phyloP scores from a whole-genome alignment of 345 rosid species.

The Eucalyptus marginata region DNA sequence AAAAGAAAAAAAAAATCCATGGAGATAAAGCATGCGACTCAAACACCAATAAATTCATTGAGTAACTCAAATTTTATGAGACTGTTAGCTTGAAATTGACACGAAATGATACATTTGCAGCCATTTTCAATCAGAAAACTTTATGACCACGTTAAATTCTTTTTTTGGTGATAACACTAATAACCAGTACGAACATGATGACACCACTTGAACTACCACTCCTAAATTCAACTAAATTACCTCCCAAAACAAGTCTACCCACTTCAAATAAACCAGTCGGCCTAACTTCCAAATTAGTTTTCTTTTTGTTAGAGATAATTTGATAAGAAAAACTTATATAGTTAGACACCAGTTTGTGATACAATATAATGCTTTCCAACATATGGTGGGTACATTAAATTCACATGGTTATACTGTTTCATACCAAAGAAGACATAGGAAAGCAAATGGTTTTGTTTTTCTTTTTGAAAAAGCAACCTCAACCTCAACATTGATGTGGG shows the following conservation, averaged over 20 bases:
- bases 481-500: neutral
- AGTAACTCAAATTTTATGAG: neutral
- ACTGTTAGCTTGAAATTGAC: neutral
- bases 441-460: neutral
- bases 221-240: neutral
- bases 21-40: neutral
- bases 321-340: neutral
- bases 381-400: neutral
- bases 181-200: neutral
- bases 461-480: neutral
- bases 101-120: neutral
- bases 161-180: neutral
- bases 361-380: neutral
- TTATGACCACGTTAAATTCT: neutral
- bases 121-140: neutral
- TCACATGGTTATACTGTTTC: neutral
- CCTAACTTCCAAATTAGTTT: neutral
- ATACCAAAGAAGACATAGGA: neutral
- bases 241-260: neutral
- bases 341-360: neutral
- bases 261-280: neutral
- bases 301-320: neutral
- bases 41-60: neutral
- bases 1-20: neutral
- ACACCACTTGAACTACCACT: neutral